A percentile compares a stretch with the other conserved stretches of the same genome.
Evolutionary conservation across 306 rosid genomes (phyloP).

Genomic region (Prunus mume): DNA sequence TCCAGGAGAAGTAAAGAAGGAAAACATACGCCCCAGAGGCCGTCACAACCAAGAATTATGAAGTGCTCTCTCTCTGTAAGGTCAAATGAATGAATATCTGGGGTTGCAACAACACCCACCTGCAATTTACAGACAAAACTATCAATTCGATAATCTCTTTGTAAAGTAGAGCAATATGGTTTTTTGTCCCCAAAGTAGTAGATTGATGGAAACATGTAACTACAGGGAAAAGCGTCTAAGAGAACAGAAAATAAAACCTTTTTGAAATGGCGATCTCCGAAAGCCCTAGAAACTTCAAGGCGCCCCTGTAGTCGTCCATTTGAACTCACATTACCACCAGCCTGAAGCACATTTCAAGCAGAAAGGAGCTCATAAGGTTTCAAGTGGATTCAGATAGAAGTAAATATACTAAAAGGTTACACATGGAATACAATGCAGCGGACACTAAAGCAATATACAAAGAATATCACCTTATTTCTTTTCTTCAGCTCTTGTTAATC

Average conservation of each 20-base stretch:
- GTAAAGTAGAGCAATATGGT: background rate
- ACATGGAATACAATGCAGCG: background rate
- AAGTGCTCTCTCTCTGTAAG: slow-evolving; percentile 73
- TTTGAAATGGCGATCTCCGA: slow-evolving; percentile 90
- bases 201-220: background rate
- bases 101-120: slow-evolving; percentile 82
- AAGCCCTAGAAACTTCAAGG: slow-evolving; percentile 85
- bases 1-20: background rate
- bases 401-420: background rate
- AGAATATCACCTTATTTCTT: background rate
- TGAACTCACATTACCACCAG: slow-evolving; percentile 80
- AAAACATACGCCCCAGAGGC: slow-evolving; percentile 86
- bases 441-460: background rate
- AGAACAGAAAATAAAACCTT: slow-evolving; percentile 44
- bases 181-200: background rate
- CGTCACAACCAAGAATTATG: slow-evolving; percentile 92
- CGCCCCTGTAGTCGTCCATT: slow-evolving; percentile 89
- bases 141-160: background rate
- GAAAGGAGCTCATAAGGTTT: background rate
- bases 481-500: background rate
- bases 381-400: background rate
- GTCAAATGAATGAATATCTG: slow-evolving; percentile 79
- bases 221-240: background rate
- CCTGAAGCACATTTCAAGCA: slow-evolving; percentile 43
- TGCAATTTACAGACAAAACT: slow-evolving; percentile 40